Evolutionary conservation across 352 stramenopile species (phyloP), one percentile per base, ranked within the genome.

Genomic region (Phytopythium litorale): DNA sequence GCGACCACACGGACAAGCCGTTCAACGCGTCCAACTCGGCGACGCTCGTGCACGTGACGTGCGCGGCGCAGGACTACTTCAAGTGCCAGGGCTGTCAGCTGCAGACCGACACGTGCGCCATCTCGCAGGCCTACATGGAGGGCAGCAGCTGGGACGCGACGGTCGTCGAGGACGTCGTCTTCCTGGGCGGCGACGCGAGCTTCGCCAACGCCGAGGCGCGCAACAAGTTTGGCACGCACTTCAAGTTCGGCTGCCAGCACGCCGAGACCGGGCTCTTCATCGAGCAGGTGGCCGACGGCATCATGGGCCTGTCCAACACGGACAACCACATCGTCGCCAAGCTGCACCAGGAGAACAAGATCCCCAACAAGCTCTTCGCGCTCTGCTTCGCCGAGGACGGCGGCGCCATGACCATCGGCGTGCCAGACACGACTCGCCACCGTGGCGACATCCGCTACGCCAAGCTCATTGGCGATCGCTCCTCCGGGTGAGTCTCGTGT

Each of bases 121-220:
- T 92, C 70, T 88, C 78, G 5, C 67, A 94, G 79, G 78, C 81
- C 48, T 96, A 96, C 62, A 87, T 91, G 69, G 87, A 96, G 73
- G 87, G 87, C 25, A 96, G 87, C 63, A 93, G 73, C 62, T 96
- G 87, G 87, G 72, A 89, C 13, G 87, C 84, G 12, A 78, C 80
- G 0, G 80, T 94, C 16, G 83, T 96, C 18, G 83, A 92, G 42
- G 87, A 96, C 59, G 63, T 89, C 11, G 86, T 95, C 51, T 94
- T 79, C 43, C 65, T 93, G 18, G 84, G 86, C n/a, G 84, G 79
- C 28, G 78, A 79, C 12, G 58, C 70, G 33, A 89, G 80, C 46
- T 78, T 77, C 38, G 43, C 70, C 12, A 73, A 92, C 48, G 66
- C 60, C 1, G 56, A 57, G 1, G 80, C 89, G 77, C 79, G 81